phyloP scores from a whole-genome alignment of 352 stramenopile genomes.

The Phytopythium boreale region DNA sequence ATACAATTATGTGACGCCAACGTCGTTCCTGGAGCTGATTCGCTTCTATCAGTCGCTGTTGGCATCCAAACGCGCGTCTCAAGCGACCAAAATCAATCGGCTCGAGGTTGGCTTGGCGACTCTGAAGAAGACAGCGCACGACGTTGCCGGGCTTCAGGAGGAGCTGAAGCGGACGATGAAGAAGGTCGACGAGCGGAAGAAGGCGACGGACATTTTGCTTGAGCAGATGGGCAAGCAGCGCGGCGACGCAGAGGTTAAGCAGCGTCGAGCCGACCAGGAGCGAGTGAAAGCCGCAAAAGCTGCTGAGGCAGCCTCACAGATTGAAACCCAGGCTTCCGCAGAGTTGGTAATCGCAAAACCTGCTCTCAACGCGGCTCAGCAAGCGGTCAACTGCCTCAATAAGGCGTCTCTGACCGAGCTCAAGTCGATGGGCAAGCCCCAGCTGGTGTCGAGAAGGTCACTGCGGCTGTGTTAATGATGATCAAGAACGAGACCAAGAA shows the following conservation, averaged over 20 bases:
- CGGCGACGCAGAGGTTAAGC: constrained; percentile 86
- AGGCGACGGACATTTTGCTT: constrained; percentile 80
- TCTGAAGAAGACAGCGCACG: constrained; percentile 74
- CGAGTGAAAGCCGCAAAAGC: constrained; percentile 66
- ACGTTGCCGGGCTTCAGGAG: constrained; percentile 77
- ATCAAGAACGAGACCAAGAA: constrained; percentile 93
- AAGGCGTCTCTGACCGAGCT: constrained; percentile 87
- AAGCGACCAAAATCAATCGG: constrained; percentile 65
- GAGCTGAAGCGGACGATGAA: constrained; percentile 88
- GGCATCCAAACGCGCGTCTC: constrained; percentile 42
- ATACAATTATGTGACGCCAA: constrained; percentile 93
- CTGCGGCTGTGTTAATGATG: constrained; percentile 88
- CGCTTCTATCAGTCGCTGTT: constrained; percentile 89
- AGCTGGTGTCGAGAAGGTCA: constrained; percentile 88
- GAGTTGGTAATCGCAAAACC: constrained; percentile 83
- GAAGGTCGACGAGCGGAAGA: constrained; percentile 90
- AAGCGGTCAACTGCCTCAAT: constrained; percentile 89
- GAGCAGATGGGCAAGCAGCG: constrained; percentile 90
- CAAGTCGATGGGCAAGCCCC: constrained; percentile 89
- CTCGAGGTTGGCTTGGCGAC: constrained; percentile 84
- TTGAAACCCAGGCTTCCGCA: constrained; percentile 63
- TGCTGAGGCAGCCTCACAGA: constrained; percentile 58
- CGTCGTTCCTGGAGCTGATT: constrained; percentile 92
- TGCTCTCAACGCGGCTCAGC: constrained; percentile 74
- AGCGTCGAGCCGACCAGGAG: constrained; percentile 77